Conservation (phyloP, 768 basidiomycete genomes). For the Peribolospora baueri region DNA sequence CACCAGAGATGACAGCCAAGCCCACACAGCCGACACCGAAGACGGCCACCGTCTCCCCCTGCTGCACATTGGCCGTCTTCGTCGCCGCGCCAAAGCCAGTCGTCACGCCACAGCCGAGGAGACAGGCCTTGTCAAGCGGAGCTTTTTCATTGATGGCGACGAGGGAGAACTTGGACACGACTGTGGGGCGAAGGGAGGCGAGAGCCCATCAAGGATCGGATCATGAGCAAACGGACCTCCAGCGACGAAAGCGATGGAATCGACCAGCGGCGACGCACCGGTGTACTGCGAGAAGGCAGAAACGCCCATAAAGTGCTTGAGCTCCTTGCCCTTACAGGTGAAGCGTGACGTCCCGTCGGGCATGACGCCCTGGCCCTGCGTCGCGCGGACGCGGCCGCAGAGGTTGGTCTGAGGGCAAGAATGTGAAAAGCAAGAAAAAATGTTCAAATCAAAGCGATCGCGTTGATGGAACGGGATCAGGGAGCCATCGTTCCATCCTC, state of each 20-base stretch:
- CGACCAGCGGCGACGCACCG: no score
- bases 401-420: conserved; percentile 58
- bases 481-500: no score
- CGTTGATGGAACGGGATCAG: no score
- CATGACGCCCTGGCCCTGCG: conserved; percentile 71
- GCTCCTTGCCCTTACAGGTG: conserved; percentile 58
- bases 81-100: conserved; percentile 15
- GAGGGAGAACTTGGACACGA: conserved; percentile 88
- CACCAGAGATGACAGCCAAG: conserved; percentile 67
- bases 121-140: conserved; percentile 84
- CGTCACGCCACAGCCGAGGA: conserved; percentile 37
- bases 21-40: conserved; percentile 81
- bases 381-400: conserved; percentile 52
- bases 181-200: conserved; percentile 26
- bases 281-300: conserved; percentile 96
- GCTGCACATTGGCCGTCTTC: conserved; percentile 22
- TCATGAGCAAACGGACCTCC: background rate
- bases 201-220: background rate
- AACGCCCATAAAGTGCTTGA: conserved; percentile 94
- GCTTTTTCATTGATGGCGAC: conserved; percentile 65
- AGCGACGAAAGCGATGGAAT: no score
- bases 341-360: conserved; percentile 73
- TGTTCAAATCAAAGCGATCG: no score
- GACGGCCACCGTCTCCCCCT: conserved; percentile 67
- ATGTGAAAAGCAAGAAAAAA: no score